Conservation (phyloP, 2,329 filamentous ascomycete species). For the Apiospora aurea region DNA sequence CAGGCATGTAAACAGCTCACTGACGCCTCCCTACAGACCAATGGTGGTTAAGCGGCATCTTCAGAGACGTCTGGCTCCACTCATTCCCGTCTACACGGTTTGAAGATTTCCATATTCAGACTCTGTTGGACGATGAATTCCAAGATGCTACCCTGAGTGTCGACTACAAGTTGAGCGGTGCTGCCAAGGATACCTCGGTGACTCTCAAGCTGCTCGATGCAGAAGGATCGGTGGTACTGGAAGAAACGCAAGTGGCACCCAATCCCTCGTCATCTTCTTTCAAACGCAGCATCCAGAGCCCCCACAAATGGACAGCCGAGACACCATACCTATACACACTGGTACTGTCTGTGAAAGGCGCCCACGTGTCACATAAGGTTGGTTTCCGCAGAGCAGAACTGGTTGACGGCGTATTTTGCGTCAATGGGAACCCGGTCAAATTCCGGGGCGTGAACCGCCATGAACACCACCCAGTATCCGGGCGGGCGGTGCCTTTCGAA, state of each 20-base stretch:
- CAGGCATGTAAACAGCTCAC: background rate
- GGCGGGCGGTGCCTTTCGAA: slow-evolving; percentile 66
- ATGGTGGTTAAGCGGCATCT: slow-evolving; percentile 74
- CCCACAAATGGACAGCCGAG: slow-evolving; percentile 74
- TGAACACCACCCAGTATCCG: slow-evolving; percentile 70
- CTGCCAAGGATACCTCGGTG: slow-evolving; percentile 35
- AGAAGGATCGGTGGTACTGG: slow-evolving; percentile 39
- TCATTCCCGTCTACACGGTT: slow-evolving; percentile 63
- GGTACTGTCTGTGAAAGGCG: slow-evolving; percentile 44
- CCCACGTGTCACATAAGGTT: slow-evolving; percentile 59
- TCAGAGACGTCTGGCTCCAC: slow-evolving; percentile 72
- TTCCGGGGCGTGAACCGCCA: slow-evolving; percentile 75
- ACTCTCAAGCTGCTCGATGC: slow-evolving; percentile 46
- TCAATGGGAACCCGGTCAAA: slow-evolving; percentile 71
- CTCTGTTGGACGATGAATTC: slow-evolving; percentile 62
- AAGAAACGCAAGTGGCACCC: slow-evolving; percentile 37
- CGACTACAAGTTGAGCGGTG: slow-evolving; percentile 51
- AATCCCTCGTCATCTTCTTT: slow-evolving; percentile 40
- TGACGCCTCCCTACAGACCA: slow-evolving; percentile 54
- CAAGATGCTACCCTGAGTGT: slow-evolving; percentile 58
- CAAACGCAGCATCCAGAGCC: slow-evolving; percentile 52
- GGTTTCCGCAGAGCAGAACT: slow-evolving; percentile 71
- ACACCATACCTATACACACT: slow-evolving; percentile 67
- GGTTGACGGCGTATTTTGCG: slow-evolving; percentile 64
- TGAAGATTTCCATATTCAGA: slow-evolving; percentile 63